phyloP scores from a whole-genome alignment of 1,284 basidiomycete genomes.

The Malassezia slooffiae region DNA sequence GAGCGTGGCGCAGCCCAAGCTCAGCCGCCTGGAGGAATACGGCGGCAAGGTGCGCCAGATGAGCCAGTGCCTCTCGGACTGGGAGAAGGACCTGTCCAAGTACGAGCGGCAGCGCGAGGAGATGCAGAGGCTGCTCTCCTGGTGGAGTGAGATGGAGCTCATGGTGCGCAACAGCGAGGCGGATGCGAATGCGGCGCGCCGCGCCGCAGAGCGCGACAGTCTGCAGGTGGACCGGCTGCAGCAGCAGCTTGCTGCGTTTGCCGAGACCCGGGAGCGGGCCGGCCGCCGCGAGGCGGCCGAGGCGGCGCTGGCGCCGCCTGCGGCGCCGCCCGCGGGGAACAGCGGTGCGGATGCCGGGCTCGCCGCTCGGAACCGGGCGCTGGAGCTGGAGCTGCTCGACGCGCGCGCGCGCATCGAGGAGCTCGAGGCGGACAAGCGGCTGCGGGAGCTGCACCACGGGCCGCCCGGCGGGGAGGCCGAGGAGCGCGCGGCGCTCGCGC shows the following conservation, averaged over 20 bases:
- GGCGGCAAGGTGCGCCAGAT: slow-evolving; percentile 26
- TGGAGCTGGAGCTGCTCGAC: neutral
- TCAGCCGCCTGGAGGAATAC: slow-evolving; percentile 26
- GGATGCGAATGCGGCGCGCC: no score
- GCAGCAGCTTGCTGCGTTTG: neutral
- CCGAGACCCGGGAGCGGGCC: neutral
- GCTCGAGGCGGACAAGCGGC: slow-evolving; percentile 5
- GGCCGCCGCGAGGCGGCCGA: neutral
- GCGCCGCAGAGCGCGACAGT: slow-evolving; percentile 4
- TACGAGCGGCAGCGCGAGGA: slow-evolving; percentile 33
- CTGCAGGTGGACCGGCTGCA: neutral
- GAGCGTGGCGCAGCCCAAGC: slow-evolving; percentile 19
- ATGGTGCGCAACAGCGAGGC: slow-evolving; percentile 28
- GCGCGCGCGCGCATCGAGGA: slow-evolving; percentile 2
- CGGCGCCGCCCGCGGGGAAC: neutral
- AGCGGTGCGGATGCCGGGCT: neutral
- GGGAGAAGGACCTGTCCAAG: slow-evolving; percentile 33
- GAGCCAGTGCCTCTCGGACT: slow-evolving; percentile 23
- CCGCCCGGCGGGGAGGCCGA: neutral
- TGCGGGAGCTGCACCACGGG: slow-evolving; percentile 1
- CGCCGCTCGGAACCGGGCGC: neutral
- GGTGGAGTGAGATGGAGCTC: slow-evolving; percentile 34
- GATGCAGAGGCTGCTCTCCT: slow-evolving; percentile 31
- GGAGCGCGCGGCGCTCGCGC: neutral
- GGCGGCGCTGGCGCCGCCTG: neutral